Percentiles rank a stretch among this genome's conserved stretches.
These are phyloP conservation scores for Penicillium digitatum DNA, from an alignment of 2,329 filamentous ascomycete genomes.

Conservation along the genomic window DNA sequence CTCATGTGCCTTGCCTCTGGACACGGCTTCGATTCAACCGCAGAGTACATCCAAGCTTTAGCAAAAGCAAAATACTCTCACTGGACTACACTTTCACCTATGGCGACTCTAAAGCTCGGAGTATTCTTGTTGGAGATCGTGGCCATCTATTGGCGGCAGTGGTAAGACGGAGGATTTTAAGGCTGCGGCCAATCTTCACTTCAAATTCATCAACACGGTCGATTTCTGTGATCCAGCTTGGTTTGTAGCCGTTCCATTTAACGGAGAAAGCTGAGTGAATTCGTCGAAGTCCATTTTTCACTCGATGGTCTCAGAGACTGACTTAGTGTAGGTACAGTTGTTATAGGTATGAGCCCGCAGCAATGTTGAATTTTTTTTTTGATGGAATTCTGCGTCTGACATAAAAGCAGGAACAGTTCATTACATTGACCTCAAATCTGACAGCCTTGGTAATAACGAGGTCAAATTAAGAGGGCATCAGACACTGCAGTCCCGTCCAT, in stretches of 20 bases:
- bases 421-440: no score
- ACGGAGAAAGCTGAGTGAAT: background rate
- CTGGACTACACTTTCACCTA: slow-evolving; percentile 19
- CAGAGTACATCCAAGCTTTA: slow-evolving; percentile 27
- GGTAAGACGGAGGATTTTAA: background rate
- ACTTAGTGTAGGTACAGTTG: background rate
- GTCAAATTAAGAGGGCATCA: background rate
- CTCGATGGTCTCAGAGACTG: background rate
- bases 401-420: no score
- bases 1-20: slow-evolving; percentile 27
- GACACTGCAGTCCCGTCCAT: background rate
- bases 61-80: slow-evolving; percentile 17
- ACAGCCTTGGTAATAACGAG: no score
- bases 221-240: background rate
- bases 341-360: no score
- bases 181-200: background rate
- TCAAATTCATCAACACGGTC: background rate
- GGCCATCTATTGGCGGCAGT: slow-evolving; percentile 13
- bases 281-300: background rate
- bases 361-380: no score
- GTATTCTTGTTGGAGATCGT: slow-evolving; percentile 18
- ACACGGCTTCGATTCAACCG: slow-evolving; percentile 27
- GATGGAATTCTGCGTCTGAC: no score
- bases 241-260: no score
- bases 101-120: slow-evolving; percentile 21